These are phyloP conservation scores for Arctium lappa DNA, from an alignment of 129 eudicot genomes.

Conservation along the genomic window DNA sequence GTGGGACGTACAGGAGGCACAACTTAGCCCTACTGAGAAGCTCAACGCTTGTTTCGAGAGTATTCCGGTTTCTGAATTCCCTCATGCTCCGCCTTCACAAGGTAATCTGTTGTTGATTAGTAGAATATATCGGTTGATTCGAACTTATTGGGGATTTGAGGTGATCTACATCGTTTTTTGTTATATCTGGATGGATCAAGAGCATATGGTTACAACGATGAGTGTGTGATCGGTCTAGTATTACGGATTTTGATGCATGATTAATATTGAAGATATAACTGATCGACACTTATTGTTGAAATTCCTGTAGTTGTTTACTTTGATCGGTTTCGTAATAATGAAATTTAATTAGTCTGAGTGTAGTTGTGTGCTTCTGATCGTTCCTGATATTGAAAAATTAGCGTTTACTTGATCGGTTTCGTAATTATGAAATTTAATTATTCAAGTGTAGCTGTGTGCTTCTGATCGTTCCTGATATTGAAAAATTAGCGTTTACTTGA, in stretches of 20 bases:
- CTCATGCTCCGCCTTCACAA: constrained; percentile 73
- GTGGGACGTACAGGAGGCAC: constrained; percentile 80
- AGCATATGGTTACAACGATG: constrained; percentile 2
- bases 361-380: constrained; percentile 16
- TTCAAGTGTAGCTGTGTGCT: too few species aligned
- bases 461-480: not conserved
- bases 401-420: too few species aligned
- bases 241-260: not conserved
- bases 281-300: not conserved
- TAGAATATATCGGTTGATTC: not conserved
- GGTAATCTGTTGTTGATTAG: constrained; percentile 25
- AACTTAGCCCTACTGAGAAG: constrained; percentile 86
- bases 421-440: too few species aligned
- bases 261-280: not conserved
- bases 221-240: constrained; percentile 13
- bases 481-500: not conserved
- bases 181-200: not conserved
- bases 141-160: not conserved
- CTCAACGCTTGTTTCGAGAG: constrained; percentile 92
- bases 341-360: not conserved
- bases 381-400: not conserved
- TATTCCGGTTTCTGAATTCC: constrained; percentile 89
- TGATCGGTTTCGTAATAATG: constrained; percentile 10
- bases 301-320: not conserved
- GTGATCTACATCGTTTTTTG: not conserved